Conservation (phyloP, 352 stramenopile species). For the Pythium biforme region DNA sequence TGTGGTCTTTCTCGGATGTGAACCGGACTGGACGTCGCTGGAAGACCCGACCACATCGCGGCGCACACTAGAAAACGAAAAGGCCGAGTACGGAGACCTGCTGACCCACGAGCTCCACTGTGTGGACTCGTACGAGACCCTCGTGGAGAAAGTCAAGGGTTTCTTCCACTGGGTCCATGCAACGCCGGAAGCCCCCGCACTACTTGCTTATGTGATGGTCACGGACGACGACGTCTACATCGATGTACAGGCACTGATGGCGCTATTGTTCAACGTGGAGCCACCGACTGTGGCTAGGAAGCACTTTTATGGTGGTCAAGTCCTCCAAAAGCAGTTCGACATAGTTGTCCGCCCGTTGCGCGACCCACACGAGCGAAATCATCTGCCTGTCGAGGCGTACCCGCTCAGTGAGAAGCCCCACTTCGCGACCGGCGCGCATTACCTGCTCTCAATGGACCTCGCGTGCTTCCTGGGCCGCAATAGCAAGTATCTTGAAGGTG, state of each 20-base stretch:
- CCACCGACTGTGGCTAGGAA: not conserved
- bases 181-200: conserved; percentile 7
- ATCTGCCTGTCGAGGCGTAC: conserved; percentile 23
- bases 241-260: not conserved
- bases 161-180: conserved; percentile 27
- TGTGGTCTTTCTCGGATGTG: conserved; percentile 41
- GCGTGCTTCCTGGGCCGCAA: conserved; percentile 25
- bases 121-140: conserved; percentile 40
- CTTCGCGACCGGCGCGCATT: conserved; percentile 36
- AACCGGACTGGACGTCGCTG: not conserved
- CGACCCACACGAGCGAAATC: conserved; percentile 17
- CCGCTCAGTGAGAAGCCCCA: conserved; percentile 23
- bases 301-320: conserved; percentile 34
- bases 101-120: conserved; percentile 50
- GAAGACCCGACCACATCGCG: not conserved
- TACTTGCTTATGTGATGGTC: conserved; percentile 31
- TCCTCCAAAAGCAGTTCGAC: conserved; percentile 26
- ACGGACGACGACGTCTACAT: conserved; percentile 53
- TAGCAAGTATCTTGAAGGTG: not conserved
- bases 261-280: not conserved
- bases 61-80: conserved; percentile 25
- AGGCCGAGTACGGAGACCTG: conserved; percentile 37
- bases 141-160: conserved; percentile 50
- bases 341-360: conserved; percentile 6
- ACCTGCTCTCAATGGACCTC: conserved; percentile 33